Base-by-base conservation (phyloP, 768 basidiomycete genomes). In the Asterophora lycoperdoides region DNA sequence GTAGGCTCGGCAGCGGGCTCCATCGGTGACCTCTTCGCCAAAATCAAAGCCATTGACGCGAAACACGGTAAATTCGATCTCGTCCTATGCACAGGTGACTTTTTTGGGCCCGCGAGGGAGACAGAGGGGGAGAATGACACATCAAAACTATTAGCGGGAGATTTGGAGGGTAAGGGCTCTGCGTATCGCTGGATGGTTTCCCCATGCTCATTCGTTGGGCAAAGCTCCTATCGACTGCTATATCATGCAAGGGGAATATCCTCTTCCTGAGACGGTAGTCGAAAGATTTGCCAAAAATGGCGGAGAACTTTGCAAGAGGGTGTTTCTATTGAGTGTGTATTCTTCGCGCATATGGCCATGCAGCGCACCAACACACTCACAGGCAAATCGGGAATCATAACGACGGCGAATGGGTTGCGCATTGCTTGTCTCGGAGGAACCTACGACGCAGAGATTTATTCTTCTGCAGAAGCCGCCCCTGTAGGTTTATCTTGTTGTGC, bases 21-120 rank as follows among this genome's bases (percentile, higher is more conserved):
- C 1, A 81, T 96, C 60, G 67, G 74, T 28, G 77, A 81, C n/a
- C 73, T 94, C 23, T 85, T 91, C 59, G 64, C 78, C 49, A 96
- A 93, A 73, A 78, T 97, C 58, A 83, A 80, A 51, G 69, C 80
- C 23, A 90, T 96, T 56, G 83, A 98, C 69, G 75, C 81, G 46
- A 96, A 95, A 69, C 89, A 96, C 66, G 93, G 93, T 53, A 89
- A 89, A 63, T 97, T 98, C 62, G 88, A 92, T 60, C 76, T 90
- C 47, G 78, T 84, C 6, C 74, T 93, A 44, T 90, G 88, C 56
- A 70, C 74, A 6, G 91, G 91, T n/a, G 87, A 92, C 66, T 93
- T 93, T 68, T 91, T 93, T 65, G 86, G 86, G 5, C 75, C 75
- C 1, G 60, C 70, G n/a, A 70, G 68, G 20, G 46, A 51, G 8